Percentiles rank a stretch among this genome's conserved stretches.
Evolutionary conservation across 768 basidiomycete genomes (phyloP).

Genomic region (Boletus rubescentipes): DNA sequence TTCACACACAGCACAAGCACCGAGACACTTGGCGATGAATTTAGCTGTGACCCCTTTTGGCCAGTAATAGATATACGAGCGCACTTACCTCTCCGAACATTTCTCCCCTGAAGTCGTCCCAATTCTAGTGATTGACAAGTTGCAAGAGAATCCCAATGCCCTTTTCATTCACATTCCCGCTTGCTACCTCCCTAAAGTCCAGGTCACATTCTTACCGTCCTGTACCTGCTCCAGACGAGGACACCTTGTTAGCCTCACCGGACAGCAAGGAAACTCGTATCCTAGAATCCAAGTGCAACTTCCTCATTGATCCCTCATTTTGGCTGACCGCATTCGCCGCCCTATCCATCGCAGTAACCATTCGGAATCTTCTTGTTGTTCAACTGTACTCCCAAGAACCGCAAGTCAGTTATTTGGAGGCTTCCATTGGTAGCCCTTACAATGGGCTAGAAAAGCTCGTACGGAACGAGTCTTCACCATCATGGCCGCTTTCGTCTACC

Average conservation of each 20-base stretch:
- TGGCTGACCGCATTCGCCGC: slow-evolving; percentile 19
- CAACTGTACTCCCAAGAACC: slow-evolving; percentile 6
- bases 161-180: background rate
- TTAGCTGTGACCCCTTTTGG: background rate
- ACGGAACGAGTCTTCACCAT: slow-evolving; percentile 28
- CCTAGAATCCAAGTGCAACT: background rate
- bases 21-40: background rate
- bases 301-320: slow-evolving; percentile 14
- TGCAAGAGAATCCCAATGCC: slow-evolving; percentile 3
- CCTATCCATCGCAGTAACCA: slow-evolving; percentile 19
- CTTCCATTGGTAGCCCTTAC: slow-evolving; percentile 19
- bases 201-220: slow-evolving; percentile 9
- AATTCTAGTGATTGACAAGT: background rate
- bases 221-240: slow-evolving; percentile 18
- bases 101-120: background rate
- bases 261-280: background rate
- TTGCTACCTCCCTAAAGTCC: background rate
- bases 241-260: slow-evolving; percentile 4
- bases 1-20: slow-evolving; percentile 12
- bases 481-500: slow-evolving; percentile 24
- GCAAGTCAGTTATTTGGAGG: slow-evolving; percentile 2
- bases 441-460: slow-evolving; percentile 23
- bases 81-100: background rate
- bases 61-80: slow-evolving; percentile 6
- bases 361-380: slow-evolving; percentile 23